Evolutionary conservation across 2,329 filamentous ascomycete species (phyloP).

Genomic region (Fusarium virguliforme): DNA sequence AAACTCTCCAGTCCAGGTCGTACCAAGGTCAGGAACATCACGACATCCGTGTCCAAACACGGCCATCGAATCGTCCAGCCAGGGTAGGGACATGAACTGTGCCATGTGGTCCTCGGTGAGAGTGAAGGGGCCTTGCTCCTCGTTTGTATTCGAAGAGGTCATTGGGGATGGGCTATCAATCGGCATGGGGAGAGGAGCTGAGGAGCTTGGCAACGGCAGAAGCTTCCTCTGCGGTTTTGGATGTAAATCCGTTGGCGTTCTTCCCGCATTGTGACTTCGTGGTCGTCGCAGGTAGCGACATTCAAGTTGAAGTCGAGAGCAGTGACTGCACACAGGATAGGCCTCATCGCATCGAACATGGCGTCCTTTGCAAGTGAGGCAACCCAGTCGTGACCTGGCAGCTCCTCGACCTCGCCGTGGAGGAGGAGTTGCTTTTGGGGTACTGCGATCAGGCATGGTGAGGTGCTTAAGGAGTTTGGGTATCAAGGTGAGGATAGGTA

Average conservation of each 20-base stretch:
- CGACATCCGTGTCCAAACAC: background rate
- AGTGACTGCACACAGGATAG: constrained; percentile 22
- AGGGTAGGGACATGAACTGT: constrained; percentile 17
- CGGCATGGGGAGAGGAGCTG: background rate
- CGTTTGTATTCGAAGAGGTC: background rate
- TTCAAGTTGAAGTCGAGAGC: constrained; percentile 17
- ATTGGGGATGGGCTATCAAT: constrained; percentile 7
- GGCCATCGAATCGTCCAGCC: constrained; percentile 9
- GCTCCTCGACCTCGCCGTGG: constrained; percentile 6
- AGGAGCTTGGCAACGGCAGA: constrained; percentile 7
- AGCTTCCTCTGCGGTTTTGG: constrained; percentile 9
- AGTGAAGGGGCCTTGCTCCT: constrained; percentile 1
- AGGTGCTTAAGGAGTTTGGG: background rate
- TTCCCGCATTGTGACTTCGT: constrained; percentile 4
- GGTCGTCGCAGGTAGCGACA: constrained; percentile 20
- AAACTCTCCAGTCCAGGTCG: constrained; percentile 6
- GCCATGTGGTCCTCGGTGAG: constrained; percentile 19
- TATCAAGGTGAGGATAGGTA: background rate
- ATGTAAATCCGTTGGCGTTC: background rate
- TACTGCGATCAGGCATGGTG: constrained; percentile 3
- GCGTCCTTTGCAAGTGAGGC: constrained; percentile 24
- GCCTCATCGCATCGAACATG: constrained; percentile 29
- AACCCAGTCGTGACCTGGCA: constrained; percentile 23
- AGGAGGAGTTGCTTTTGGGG: background rate
- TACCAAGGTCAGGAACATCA: constrained; percentile 13